Base-by-base conservation (phyloP, 306 rosid genomes). In the Vachellia pachyceras region DNA sequence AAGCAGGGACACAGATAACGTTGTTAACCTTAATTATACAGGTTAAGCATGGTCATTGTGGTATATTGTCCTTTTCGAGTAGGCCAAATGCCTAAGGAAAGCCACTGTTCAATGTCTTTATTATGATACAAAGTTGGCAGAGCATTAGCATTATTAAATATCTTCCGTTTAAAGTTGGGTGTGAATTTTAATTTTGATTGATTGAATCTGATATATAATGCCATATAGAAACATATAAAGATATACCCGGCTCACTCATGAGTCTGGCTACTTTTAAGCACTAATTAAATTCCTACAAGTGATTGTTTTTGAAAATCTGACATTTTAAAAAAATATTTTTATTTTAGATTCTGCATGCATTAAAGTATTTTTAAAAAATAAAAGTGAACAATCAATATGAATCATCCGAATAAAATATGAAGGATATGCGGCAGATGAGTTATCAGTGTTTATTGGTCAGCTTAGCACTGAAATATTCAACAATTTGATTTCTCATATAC, bases 31-130 rank as follows among this genome's bases (percentile, higher is more conserved):
- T 18, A 13, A 18, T 35, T 18, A 23, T 13, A 18, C 23, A 35
- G 76, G 73, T 75, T 50, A 22, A n/a, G n/a, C 63, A 37, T 75
- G 69, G 35, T 54, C 18, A 41, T 36, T 25, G 52, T 6, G 58
- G 33, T 33, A 50, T 52, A 50, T 52, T 81, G 61, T 75, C 49
- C 46, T 22, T 39, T 17, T 40, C 11, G 23, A 23, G 65, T 15
- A 18, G 41, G 69, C 23, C 79, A 80, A 46, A 65, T 49, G 40
- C n/a, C 37, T 5, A 50, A 37, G 55, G 60, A 66, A 37, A 73
- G 39, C 40, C 13, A 10, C 42, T 49, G 20, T 54, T 68, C 66
- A 50, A 63, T 65, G 29, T 40, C 7, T 18, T 22, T 18, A 6
- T 74, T 45, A 11, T 36, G 49, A 73, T 35, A 11, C 54, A 73